Conservation (phyloP, 2,329 filamentous ascomycete genomes). For the Fonsecaea pugnacius region DNA sequence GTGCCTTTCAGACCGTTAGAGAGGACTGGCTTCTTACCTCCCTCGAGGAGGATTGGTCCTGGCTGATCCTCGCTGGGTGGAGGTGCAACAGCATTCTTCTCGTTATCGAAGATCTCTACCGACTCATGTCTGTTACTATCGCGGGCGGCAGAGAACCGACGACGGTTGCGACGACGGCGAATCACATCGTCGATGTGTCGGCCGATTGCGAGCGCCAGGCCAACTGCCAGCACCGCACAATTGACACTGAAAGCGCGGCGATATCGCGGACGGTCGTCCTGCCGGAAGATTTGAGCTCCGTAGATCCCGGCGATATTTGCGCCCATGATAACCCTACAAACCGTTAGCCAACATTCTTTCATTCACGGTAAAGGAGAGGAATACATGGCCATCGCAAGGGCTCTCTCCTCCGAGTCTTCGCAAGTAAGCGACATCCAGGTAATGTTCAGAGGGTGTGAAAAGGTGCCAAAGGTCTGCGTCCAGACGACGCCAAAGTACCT, state of each 20-base stretch:
- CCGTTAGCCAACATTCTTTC: background rate
- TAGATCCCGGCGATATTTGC: conserved; percentile 66
- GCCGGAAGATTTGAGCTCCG: conserved; percentile 64
- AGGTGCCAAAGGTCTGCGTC: conserved; percentile 57
- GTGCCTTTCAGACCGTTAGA: conserved; percentile 2
- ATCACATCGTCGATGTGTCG: conserved; percentile 51
- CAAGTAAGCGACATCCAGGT: conserved; percentile 64
- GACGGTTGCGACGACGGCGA: background rate
- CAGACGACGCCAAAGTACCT: conserved; percentile 61
- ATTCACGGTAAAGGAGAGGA: conserved; percentile 16
- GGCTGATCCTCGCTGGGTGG: conserved; percentile 14
- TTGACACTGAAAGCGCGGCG: conserved; percentile 56
- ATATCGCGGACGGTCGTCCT: conserved; percentile 58
- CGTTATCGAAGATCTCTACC: conserved; percentile 1
- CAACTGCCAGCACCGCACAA: conserved; percentile 52
- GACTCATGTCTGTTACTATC: background rate
- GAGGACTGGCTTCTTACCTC: conserved; percentile 5
- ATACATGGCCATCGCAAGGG: conserved; percentile 64
- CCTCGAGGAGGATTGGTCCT: conserved; percentile 1
- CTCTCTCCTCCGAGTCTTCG: conserved; percentile 61
- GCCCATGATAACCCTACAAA: conserved; percentile 61
- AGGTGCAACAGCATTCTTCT: conserved; percentile 10
- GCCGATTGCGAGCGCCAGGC: conserved; percentile 48
- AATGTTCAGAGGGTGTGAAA: conserved; percentile 61
- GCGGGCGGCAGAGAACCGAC: background rate